Base-by-base conservation (phyloP, 108 stramenopile genomes). In the Skeletonema marinoi region DNA sequence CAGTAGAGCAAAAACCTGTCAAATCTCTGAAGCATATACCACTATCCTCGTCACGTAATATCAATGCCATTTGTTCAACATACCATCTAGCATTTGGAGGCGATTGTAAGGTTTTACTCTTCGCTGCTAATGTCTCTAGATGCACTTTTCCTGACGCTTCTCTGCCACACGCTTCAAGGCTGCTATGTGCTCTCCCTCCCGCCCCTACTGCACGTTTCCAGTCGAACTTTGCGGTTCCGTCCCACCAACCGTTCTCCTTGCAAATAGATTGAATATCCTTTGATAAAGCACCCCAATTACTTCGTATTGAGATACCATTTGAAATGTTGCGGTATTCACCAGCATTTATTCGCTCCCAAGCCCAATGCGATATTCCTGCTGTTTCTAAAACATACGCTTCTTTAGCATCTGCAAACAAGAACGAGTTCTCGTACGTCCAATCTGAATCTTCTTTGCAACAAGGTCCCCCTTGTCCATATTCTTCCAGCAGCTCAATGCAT, bases 311-410 rank as follows among this genome's bases (percentile, higher is more conserved):
- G 60, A 87, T 25, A 8, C 84, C 74, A 64, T 89, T 89, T 29
- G 88, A 89, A 36, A 89, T 87, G 60, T 89, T 89, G 13, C 85
- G 65, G 17, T 35, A 60, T 30, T 29, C 65, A 4, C 86, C 86
- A 14, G 25, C 10, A 2, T 60, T 64, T 25, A 85, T 66, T 12
- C 63, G 58, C 65, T 89, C 54, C n/a, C 84, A 85, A 6, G 78
- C 86, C 88, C 88, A 89, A 68, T 87, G 82, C 19, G 74, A 65
- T 46, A 59, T 41, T 12, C 88, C 88, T 6, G 88, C 81, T 16
- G 88, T 87, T 65, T 89, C 88, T 38, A 89, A 54, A 21, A 89
- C 64, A 67, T 82, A 89, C 7, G 81, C 85, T 61, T 89, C 88
- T 11, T 64, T 78, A 9, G 48, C 29, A 74, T 89, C 86, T 13